These are phyloP conservation scores for Sporothrix sp. DNA, from an alignment of 2,329 filamentous ascomycete species.

Conservation along the genomic window DNA sequence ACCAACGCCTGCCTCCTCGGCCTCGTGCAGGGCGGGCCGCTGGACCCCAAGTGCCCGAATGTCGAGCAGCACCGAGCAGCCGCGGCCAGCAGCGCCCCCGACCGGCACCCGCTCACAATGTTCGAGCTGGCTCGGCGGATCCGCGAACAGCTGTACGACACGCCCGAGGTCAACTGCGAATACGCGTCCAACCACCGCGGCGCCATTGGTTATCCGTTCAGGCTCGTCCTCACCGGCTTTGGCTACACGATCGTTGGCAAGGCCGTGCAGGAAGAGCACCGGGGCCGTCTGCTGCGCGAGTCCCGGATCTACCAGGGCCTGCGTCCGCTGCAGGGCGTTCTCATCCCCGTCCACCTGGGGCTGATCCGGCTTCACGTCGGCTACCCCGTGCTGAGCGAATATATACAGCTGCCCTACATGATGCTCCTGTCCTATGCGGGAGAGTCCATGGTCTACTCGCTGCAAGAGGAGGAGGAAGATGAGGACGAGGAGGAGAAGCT, in stretches of 20 bases:
- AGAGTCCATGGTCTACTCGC: neutral
- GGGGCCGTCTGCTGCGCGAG: constrained; percentile 5
- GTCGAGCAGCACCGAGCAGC: constrained; percentile 1
- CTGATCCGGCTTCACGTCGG: constrained; percentile 10
- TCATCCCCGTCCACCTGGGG: constrained; percentile 11
- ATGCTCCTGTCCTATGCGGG: constrained; percentile 13
- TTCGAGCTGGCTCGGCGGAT: constrained; percentile 8
- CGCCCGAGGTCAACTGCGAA: constrained; percentile 8
- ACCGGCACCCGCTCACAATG: constrained; percentile 5
- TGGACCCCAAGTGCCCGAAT: constrained; percentile 10
- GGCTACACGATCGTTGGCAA: constrained; percentile 11
- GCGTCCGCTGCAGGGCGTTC: constrained; percentile 7
- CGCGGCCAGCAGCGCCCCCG: neutral
- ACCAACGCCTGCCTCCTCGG: constrained; percentile 11
- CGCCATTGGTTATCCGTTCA: constrained; percentile 11
- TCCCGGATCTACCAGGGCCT: constrained; percentile 7
- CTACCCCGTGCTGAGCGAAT: constrained; percentile 5
- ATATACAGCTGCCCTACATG: constrained; percentile 11
- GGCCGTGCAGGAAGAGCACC: neutral
- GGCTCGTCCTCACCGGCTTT: constrained; percentile 8
- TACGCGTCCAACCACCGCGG: neutral
- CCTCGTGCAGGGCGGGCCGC: constrained; percentile 1
- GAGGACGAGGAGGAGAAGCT: no score
- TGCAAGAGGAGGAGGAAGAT: no score
- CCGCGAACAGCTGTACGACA: constrained; percentile 9